A percentile compares a stretch with the other conserved stretches of the same genome.
These are phyloP conservation scores for Pythium myriotylum DNA, from an alignment of 352 stramenopile genomes.

Conservation along the genomic window DNA sequence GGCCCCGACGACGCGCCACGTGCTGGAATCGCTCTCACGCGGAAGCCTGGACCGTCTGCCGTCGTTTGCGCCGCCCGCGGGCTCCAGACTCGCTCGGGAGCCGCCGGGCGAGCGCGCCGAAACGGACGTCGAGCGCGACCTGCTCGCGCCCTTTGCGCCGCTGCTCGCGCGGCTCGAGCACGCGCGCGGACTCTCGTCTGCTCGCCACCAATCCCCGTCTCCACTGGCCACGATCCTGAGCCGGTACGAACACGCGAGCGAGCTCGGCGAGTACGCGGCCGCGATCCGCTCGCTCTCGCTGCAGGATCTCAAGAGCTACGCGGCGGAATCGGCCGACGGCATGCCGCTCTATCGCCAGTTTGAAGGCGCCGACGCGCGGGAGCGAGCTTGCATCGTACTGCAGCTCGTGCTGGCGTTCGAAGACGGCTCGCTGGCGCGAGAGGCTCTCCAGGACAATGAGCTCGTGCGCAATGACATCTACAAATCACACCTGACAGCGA, in stretches of 20 bases:
- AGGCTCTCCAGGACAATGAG: conserved; percentile 34
- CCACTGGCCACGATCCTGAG: conserved; percentile 28
- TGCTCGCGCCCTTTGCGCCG: conserved; percentile 49
- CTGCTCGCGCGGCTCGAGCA: conserved; percentile 52
- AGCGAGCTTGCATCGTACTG: conserved; percentile 44
- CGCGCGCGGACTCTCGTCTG: background rate
- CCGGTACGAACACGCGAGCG: conserved; percentile 39
- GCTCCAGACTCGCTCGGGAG: background rate
- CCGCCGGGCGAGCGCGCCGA: conserved; percentile 2
- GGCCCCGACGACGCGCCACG: background rate
- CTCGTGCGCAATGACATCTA: conserved; percentile 62
- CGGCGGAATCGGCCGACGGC: background rate
- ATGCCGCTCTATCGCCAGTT: conserved; percentile 50
- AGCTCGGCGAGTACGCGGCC: conserved; percentile 45
- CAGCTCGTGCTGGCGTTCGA: conserved; percentile 27
- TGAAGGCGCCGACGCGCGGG: conserved; percentile 36
- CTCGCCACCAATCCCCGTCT: background rate
- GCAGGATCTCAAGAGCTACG: conserved; percentile 1
- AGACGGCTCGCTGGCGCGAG: background rate
- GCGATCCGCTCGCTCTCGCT: conserved; percentile 36
- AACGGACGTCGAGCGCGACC: conserved; percentile 8
- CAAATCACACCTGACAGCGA: conserved; percentile 51
- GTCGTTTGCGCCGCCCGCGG: conserved; percentile 7
- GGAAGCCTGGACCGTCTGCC: conserved; percentile 1
- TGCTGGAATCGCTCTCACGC: conserved; percentile 7